Conservation (phyloP, 1,284 basidiomycete genomes). For the Mycosarcoma mackinlayi region DNA sequence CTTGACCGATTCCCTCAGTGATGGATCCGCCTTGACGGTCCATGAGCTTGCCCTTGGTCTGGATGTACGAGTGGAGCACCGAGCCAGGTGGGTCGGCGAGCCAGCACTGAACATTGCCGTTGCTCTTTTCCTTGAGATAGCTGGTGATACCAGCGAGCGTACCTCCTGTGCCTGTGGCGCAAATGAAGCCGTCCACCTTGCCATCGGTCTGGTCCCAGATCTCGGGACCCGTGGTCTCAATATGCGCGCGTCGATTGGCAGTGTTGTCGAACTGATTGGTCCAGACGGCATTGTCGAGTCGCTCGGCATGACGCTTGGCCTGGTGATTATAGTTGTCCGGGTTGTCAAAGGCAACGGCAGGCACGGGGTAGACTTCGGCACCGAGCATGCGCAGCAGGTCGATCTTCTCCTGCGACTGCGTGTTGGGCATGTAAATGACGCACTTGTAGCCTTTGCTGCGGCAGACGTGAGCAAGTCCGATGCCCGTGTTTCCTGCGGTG, state of each 20-base stretch:
- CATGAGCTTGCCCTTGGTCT: slow-evolving; percentile 79
- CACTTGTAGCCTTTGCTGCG: slow-evolving; percentile 92
- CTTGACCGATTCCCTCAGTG: slow-evolving; percentile 98
- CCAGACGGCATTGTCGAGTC: slow-evolving; percentile 92
- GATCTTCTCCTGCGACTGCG: slow-evolving; percentile 94
- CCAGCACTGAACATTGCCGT: slow-evolving; percentile 86
- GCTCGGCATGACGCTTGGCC: slow-evolving; percentile 85
- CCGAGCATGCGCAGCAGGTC: slow-evolving; percentile 96
- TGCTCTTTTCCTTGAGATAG: slow-evolving; percentile 85
- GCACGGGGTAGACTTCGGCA: slow-evolving; percentile 93
- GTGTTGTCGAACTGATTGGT: slow-evolving; percentile 99
- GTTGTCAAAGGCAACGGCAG: slow-evolving; percentile 95
- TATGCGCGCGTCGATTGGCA: slow-evolving; percentile 85
- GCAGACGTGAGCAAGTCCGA: slow-evolving; percentile 92
- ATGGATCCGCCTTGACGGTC: slow-evolving; percentile 85
- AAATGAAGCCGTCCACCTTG: slow-evolving; percentile 87
- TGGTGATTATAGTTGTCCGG: slow-evolving; percentile 99
- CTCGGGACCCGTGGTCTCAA: slow-evolving; percentile 91
- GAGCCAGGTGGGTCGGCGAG: slow-evolving; percentile 96
- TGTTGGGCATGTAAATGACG: slow-evolving; percentile 99
- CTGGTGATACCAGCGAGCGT: slow-evolving; percentile 90
- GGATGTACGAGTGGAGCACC: slow-evolving; percentile 87
- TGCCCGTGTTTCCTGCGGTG: slow-evolving; percentile 98
- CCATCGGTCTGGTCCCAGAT: slow-evolving; percentile 92
- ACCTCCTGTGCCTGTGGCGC: slow-evolving; percentile 93